Evolutionary conservation across 306 rosid species (phyloP).

Genomic region (Coriaria nepalensis): DNA sequence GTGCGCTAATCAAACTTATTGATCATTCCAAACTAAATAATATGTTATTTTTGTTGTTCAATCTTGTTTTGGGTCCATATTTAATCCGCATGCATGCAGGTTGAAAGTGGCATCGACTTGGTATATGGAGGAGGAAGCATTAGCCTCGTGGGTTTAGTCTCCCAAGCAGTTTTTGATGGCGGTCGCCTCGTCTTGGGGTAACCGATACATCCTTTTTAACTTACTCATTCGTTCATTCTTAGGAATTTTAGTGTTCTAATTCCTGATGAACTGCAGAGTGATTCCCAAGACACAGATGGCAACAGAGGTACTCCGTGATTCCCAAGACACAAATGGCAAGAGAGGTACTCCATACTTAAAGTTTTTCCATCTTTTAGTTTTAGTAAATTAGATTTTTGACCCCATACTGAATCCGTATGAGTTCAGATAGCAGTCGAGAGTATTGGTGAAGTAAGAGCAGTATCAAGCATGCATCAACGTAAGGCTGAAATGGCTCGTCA

Average conservation of each 20-base stretch:
- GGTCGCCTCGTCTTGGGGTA: conserved; percentile 98
- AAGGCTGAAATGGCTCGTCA: conserved; percentile 88
- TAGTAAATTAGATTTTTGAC: background rate
- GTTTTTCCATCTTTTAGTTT: background rate
- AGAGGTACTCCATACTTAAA: conserved; percentile 81
- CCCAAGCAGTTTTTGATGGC: conserved; percentile 73
- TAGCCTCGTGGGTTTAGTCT: conserved; percentile 75
- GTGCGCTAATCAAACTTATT: conserved; percentile 13
- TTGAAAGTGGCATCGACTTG: conserved; percentile 80
- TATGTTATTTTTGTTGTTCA: background rate
- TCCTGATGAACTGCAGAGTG: conserved; percentile 31
- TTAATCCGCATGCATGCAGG: conserved; percentile 25
- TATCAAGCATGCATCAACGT: conserved; percentile 86
- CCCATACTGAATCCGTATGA: too few species aligned
- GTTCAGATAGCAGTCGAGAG: conserved; percentile 65
- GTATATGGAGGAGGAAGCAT: conserved; percentile 98
- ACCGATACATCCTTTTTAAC: background rate
- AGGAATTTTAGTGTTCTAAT: background rate
- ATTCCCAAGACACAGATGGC: conserved; percentile 78
- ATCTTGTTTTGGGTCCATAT: background rate
- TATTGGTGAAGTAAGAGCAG: conserved; percentile 75
- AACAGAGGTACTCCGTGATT: conserved; percentile 74
- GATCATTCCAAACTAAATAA: background rate
- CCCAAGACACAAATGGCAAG: conserved; percentile 73
- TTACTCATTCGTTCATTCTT: background rate